Percentiles rank a stretch among this genome's conserved stretches.
phyloP scores from a whole-genome alignment of 176 grass and related monocot genomes.

The Poa pratensis region DNA sequence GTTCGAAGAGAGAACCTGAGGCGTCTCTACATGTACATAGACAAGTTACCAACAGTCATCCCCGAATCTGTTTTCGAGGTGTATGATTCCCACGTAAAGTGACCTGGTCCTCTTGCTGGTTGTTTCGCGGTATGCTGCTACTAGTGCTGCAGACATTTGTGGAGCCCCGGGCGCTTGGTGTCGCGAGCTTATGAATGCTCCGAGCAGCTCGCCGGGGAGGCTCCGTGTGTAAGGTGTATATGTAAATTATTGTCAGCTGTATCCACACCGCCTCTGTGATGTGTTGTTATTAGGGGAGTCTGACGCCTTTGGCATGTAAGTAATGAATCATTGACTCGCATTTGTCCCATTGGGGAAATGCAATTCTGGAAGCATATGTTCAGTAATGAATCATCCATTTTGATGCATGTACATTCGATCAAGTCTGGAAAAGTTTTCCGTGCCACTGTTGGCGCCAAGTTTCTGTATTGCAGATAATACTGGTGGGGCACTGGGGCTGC shows the following conservation, averaged over 20 bases:
- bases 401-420: neutral
- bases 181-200: slow-evolving; percentile 10
- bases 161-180: slow-evolving; percentile 38
- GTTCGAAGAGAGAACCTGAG: slow-evolving; percentile 76
- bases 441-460: neutral
- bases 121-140: neutral
- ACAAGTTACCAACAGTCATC: slow-evolving; percentile 77
- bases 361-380: neutral
- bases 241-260: slow-evolving; percentile 42
- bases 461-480: neutral
- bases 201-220: slow-evolving; percentile 24
- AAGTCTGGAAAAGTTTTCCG: too few species aligned
- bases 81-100: slow-evolving; percentile 81
- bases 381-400: too few species aligned
- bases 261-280: neutral
- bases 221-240: slow-evolving; percentile 35
- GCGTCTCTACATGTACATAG: slow-evolving; percentile 82
- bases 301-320: slow-evolving; percentile 26
- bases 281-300: neutral
- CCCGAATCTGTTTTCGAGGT: slow-evolving; percentile 73
- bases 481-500: neutral
- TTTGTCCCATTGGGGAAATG: neutral
- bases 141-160: slow-evolving; percentile 23
- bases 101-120: slow-evolving; percentile 28
- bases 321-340: slow-evolving; percentile 13